Evolutionary conservation across 148 eudicot genomes (phyloP).

Genomic region (Vaccinium darrowii): DNA sequence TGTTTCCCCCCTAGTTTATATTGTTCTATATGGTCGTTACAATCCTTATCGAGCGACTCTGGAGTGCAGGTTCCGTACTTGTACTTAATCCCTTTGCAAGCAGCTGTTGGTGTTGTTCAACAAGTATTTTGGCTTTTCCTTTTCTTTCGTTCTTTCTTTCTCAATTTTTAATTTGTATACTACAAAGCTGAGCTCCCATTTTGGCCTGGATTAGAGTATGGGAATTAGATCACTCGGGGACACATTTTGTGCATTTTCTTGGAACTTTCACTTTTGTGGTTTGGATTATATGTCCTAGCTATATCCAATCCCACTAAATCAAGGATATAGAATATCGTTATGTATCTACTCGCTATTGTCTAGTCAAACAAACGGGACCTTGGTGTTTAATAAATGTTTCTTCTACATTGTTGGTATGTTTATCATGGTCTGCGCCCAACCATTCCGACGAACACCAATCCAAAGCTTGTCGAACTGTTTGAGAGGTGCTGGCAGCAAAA

Average conservation of each 20-base stretch:
- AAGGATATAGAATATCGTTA: background rate
- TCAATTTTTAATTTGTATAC: too few relatives aligned
- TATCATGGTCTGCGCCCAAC: constrained; percentile 65
- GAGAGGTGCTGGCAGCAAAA: constrained; percentile 77
- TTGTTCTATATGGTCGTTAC: background rate
- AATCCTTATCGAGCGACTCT: constrained; percentile 11
- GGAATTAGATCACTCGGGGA: background rate
- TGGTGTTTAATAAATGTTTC: background rate
- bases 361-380: background rate
- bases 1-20: background rate
- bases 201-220: background rate
- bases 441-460: constrained; percentile 54
- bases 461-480: constrained; percentile 52
- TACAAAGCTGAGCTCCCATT: background rate
- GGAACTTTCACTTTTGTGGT: background rate
- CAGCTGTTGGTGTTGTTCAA: constrained; percentile 77
- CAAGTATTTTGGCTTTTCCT: constrained; percentile 35
- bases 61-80: constrained; percentile 59
- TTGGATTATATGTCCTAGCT: background rate
- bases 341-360: background rate
- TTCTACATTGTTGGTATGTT: background rate
- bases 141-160: background rate
- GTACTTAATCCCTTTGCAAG: constrained; percentile 66
- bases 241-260: background rate
- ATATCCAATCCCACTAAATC: background rate